Conservation (phyloP, 2,329 filamentous ascomycete genomes). For the Stagonosporopsis chrysanthemi region DNA sequence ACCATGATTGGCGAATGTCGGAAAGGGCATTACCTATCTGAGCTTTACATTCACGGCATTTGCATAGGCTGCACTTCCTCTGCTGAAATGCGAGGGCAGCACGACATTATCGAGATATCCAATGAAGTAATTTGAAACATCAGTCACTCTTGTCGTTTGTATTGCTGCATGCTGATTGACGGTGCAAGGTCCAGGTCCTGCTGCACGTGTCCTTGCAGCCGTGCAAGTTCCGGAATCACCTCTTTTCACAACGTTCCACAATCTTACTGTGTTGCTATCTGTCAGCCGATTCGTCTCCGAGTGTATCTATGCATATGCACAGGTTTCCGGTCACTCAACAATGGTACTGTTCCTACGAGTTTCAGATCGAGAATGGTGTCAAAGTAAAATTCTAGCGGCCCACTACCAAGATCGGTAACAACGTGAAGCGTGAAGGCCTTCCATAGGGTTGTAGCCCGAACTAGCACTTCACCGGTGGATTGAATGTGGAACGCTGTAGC, state of each 20-base stretch:
- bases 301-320: too few species aligned
- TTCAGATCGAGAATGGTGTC: too few species aligned
- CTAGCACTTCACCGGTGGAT: not conserved
- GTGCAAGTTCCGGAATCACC: too few species aligned
- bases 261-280: too few species aligned
- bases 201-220: not conserved
- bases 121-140: slow-evolving; percentile 22
- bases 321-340: too few species aligned
- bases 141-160: not conserved
- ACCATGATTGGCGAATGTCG: slow-evolving; percentile 26
- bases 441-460: not conserved
- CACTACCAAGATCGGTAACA: not conserved
- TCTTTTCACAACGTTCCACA: too few species aligned
- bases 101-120: slow-evolving; percentile 22
- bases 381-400: too few species aligned
- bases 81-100: slow-evolving; percentile 31
- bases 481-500: not conserved
- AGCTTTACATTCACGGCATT: slow-evolving; percentile 15
- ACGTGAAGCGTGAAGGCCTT: not conserved
- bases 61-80: slow-evolving; percentile 25
- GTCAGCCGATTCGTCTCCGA: too few species aligned
- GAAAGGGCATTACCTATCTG: slow-evolving; percentile 10
- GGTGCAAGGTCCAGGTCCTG: not conserved
- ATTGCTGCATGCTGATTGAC: not conserved
- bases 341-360: too few species aligned